phyloP scores from a whole-genome alignment of 352 stramenopile species.

The Pythium periplocum region DNA sequence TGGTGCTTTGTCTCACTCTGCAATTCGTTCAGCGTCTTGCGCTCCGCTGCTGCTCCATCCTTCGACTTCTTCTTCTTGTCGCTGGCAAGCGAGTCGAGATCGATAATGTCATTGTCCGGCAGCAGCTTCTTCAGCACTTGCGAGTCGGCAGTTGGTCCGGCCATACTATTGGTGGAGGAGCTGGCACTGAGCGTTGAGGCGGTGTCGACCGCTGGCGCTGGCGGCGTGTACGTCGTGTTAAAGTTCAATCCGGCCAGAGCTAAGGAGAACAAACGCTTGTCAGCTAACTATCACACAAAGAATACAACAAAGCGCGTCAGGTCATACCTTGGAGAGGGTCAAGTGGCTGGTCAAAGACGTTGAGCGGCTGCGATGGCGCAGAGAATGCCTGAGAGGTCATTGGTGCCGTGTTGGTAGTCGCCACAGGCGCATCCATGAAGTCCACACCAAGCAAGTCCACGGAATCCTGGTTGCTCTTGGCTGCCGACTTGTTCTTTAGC shows the following conservation, averaged over 20 bases:
- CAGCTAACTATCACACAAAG: too few species aligned
- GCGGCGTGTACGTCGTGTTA: too few species aligned
- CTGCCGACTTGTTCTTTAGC: neutral
- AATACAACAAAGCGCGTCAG: too few species aligned
- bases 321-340: too few species aligned
- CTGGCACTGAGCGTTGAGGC: too few species aligned
- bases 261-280: too few species aligned
- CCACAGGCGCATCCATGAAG: conserved; percentile 13
- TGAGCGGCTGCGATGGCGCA: too few species aligned
- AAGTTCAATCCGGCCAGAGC: too few species aligned
- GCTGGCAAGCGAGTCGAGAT: conserved; percentile 46
- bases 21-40: conserved; percentile 54
- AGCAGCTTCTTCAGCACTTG: conserved; percentile 47
- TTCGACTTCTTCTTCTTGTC: conserved; percentile 51
- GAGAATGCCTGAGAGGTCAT: neutral
- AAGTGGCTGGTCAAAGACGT: too few species aligned
- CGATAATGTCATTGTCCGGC: conserved; percentile 64
- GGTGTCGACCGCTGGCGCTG: neutral
- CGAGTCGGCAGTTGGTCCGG: neutral
- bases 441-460: conserved; percentile 52
- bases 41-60: conserved; percentile 22
- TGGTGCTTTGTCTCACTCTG: conserved; percentile 29
- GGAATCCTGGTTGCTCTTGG: conserved; percentile 16
- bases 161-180: too few species aligned
- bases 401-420: conserved; percentile 14